Conservation (phyloP, 2,329 filamentous ascomycete species). For the Alternaria arbusti region DNA sequence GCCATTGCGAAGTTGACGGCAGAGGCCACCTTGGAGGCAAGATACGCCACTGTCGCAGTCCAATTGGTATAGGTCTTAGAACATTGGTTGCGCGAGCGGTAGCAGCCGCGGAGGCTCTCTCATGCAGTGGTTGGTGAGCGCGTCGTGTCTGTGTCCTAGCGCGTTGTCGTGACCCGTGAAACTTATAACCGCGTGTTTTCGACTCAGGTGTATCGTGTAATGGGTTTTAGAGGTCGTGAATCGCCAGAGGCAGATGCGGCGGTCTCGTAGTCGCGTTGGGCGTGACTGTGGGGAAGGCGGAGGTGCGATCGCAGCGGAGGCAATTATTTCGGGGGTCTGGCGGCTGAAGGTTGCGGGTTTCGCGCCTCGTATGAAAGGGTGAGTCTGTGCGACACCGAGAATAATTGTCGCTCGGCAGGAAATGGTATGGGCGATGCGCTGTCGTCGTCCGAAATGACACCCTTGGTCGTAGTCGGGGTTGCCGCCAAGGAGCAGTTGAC, state of each 20-base stretch:
- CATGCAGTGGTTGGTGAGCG: slow-evolving; percentile 37
- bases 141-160: slow-evolving; percentile 34
- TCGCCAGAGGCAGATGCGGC: slow-evolving; percentile 18
- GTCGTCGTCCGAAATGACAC: slow-evolving; percentile 34
- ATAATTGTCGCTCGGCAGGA: slow-evolving; percentile 32
- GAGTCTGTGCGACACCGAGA: slow-evolving; percentile 41
- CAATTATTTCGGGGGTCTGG: slow-evolving; percentile 30
- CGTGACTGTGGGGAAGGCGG: slow-evolving; percentile 31
- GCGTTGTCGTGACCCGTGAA: slow-evolving; percentile 29
- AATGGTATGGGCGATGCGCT: slow-evolving; percentile 36
- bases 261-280: slow-evolving; percentile 34
- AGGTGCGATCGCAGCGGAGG: slow-evolving; percentile 26
- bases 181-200: slow-evolving; percentile 9
- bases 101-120: slow-evolving; percentile 26
- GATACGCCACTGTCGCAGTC: slow-evolving; percentile 44
- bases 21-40: slow-evolving; percentile 49
- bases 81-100: slow-evolving; percentile 32
- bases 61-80: slow-evolving; percentile 22
- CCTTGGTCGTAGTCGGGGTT: slow-evolving; percentile 31
- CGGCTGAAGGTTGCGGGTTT: slow-evolving; percentile 28
- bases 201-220: slow-evolving; percentile 10
- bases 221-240: background rate
- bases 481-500: slow-evolving; percentile 11
- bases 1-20: slow-evolving; percentile 52
- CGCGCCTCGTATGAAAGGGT: slow-evolving; percentile 42